Evolutionary conservation across 306 rosid species (phyloP).

Genomic region (Acacia acuminata): DNA sequence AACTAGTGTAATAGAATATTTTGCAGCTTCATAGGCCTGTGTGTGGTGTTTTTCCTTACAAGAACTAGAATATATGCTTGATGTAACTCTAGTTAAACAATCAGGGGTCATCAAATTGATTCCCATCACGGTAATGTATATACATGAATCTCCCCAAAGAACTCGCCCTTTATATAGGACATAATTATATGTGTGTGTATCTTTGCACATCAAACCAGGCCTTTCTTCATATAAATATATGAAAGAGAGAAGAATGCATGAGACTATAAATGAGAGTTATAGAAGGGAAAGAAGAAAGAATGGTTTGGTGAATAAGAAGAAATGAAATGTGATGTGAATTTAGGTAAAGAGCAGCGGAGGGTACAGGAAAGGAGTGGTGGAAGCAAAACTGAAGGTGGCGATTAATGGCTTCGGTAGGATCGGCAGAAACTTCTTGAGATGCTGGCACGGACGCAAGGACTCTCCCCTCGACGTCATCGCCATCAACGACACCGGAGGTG

Average conservation of each 20-base stretch:
- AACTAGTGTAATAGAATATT: background rate
- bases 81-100: background rate
- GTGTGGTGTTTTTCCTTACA: background rate
- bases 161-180: background rate
- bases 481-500: slow-evolving; percentile 95
- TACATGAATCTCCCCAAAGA: slow-evolving; percentile 11
- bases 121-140: slow-evolving; percentile 21
- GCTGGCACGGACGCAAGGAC: slow-evolving; percentile 98
- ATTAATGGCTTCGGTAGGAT: slow-evolving; percentile 96
- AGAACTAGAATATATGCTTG: background rate
- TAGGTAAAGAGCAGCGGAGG: slow-evolving; percentile 66
- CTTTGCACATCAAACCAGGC: background rate
- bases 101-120: background rate
- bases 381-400: slow-evolving; percentile 92
- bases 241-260: background rate
- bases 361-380: slow-evolving; percentile 62
- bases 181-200: background rate
- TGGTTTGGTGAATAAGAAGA: background rate
- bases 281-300: background rate
- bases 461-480: slow-evolving; percentile 92
- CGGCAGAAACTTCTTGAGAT: slow-evolving; percentile 94
- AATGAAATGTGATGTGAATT: background rate
- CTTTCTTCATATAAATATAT: background rate
- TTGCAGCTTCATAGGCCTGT: background rate
- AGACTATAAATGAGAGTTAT: background rate